Base-by-base conservation (phyloP, 352 stramenopile species). In the Phytophthora pini region DNA sequence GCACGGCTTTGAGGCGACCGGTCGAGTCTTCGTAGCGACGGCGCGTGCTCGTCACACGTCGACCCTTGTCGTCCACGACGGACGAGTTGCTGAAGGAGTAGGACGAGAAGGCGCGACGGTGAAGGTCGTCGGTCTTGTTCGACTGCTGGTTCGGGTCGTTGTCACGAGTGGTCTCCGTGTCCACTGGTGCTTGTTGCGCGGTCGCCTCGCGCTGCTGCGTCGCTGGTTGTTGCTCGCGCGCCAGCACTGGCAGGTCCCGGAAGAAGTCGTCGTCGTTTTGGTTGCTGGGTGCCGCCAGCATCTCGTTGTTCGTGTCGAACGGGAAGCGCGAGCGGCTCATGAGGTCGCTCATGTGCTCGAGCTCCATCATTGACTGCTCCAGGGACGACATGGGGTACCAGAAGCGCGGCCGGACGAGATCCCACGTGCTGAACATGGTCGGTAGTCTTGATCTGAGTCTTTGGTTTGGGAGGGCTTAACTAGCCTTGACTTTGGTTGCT, bases 311-410 rank as follows among this genome's bases (percentile, higher is more conserved):
- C 47, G 55, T 48, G n/a, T 48, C 57, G 17, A 72, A 69, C 26
- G 57, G 53, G 22, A 65, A 63, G 29, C n/a, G 51, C 24, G 68
- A 45, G 24, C 50, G 55, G 31, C 56, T 65, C 54, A 73, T 70
- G 15, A 41, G 26, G 51, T 77, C 62, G n/a, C 51, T 65, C 74
- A 88, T 70, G 2, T 78, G 52, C 41, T 86, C 74, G 36, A 77
- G 47, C 32, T 81, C 75, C 62, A 82, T 74, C 65, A 85, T 74
- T 46, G 77, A 82, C 59, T 83, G 77, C 63, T 89, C 75, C 41
- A 87, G 64, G 26, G 79, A 77, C 17, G 77, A 77, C 74, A 87
- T 81, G 31, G 79, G 74, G 60, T 88, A 71, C 79, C 81, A 90
- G 46, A 77, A 73, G 61, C 66, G 72, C 40, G 76, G 75, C 58